Percentiles rank a stretch among this genome's conserved stretches.
Conservation (phyloP, 306 rosid species). For the Medicago arabica region DNA sequence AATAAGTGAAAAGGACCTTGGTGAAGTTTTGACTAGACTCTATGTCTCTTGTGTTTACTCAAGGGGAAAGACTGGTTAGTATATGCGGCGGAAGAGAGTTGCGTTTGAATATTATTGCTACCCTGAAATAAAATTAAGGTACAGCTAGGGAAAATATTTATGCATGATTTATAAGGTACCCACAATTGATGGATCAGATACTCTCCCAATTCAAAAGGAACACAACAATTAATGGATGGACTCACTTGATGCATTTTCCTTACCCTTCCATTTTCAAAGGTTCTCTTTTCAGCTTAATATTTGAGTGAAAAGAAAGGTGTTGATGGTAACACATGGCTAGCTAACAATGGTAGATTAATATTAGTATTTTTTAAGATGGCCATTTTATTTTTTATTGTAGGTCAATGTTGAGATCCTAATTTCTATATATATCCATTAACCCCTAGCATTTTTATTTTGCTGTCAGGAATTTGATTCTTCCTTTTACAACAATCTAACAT, state of each 20-base stretch:
- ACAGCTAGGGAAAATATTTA: constrained; percentile 3
- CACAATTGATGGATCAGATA: constrained; percentile 64
- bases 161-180: constrained; percentile 40
- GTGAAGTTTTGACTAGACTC: neutral
- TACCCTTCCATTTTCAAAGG: constrained; percentile 46
- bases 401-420: constrained; percentile 50
- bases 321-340: constrained; percentile 50
- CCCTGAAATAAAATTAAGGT: neutral
- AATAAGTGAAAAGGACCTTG: too few relatives aligned
- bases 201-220: constrained; percentile 45
- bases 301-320: constrained; percentile 12
- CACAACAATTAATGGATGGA: constrained; percentile 50
- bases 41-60: constrained; percentile 8
- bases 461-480: constrained; percentile 52
- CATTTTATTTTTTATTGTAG: constrained; percentile 14
- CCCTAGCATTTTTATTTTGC: constrained; percentile 19
- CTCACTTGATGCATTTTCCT: constrained; percentile 41
- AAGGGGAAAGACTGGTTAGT: neutral
- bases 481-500: constrained; percentile 23
- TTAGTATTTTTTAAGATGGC: neutral
- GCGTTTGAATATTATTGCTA: constrained; percentile 33
- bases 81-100: constrained; percentile 50
- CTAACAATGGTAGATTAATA: constrained; percentile 41
- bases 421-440: constrained; percentile 36
- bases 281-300: constrained; percentile 36